These are phyloP conservation scores for Epichloe glyceriae DNA, from an alignment of 2,329 filamentous ascomycete genomes.

Conservation along the genomic window DNA sequence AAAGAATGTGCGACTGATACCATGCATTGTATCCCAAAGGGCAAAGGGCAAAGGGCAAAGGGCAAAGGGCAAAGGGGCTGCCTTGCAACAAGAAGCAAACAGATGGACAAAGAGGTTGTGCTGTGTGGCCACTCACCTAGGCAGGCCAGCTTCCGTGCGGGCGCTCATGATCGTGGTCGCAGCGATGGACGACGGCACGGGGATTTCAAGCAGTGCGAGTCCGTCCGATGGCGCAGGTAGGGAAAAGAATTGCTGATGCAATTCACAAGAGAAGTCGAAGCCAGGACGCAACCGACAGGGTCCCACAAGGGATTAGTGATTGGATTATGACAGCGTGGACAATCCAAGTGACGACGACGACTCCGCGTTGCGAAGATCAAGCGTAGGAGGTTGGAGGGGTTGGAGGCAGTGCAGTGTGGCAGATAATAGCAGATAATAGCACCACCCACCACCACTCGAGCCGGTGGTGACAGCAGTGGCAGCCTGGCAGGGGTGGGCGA, in stretches of 20 bases:
- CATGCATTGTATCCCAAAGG: neutral
- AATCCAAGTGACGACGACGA: constrained; percentile 4
- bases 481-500: no score
- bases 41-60: neutral
- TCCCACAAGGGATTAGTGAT: constrained; percentile 1
- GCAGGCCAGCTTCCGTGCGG: constrained; percentile 25
- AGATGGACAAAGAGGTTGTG: constrained; percentile 3
- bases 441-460: neutral
- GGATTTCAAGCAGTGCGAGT: neutral
- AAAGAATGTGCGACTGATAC: neutral
- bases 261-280: constrained; percentile 6
- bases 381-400: neutral
- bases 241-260: constrained; percentile 4
- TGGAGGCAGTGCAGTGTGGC: constrained; percentile 5
- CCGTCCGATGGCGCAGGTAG: neutral
- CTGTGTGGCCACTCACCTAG: constrained; percentile 18
- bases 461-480: neutral
- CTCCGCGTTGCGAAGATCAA: constrained; percentile 4
- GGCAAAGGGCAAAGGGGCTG: neutral
- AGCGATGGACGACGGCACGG: constrained; percentile 1
- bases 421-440: neutral
- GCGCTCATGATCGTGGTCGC: constrained; percentile 12
- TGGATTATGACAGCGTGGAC: constrained; percentile 3
- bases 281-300: neutral
- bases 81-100: neutral